Evolutionary conservation across 805 yeast species (phyloP), one percentile per base, ranked within the genome.

Genomic region (Candida sithepensis): DNA sequence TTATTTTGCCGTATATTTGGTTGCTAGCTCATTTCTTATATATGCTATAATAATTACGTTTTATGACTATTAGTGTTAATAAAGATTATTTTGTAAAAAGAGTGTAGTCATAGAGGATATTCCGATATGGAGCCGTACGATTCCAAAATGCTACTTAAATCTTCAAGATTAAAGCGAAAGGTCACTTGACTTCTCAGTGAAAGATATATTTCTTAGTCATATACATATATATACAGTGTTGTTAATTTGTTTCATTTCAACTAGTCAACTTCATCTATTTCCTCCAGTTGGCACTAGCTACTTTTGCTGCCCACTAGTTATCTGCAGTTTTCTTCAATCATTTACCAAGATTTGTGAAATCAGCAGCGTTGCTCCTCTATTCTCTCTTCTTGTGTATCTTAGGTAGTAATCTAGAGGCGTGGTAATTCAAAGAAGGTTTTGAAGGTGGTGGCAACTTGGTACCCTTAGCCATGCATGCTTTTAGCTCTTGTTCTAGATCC

Each of bases 401-500:
- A 22, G 82, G 81, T 53, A 77, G 68, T 55, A 79, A 67, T 60
- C 84, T 72, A 12, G 74, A 66, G 24, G 84, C 80, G 57, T 79
- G 83, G 62, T 77, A 78, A 63, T 78, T 78, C 53, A 76, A 67
- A 22, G 80, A 70, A 40, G 78, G 70, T 46, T 69, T 63, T 33
- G 69, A 63, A 32, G 74, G 72, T 44, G 70, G 70, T 42, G 67
- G 58, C 12, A 51, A 49, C 48, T 58, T 56, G 13, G 49, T 48
- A 36, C 65, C 64, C 19, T 69, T 69, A 42, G 72, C 79, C 85
- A 88, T 86, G 64, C 97, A 91, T 13, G 68, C 67, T 61, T 88
- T 88, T 63, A 90, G 76, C 51, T 87, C 88, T 32, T 67, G 64
- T 60, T 85, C 95, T 41, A 88, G 67, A 7, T 71, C 72, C 21